Base-by-base conservation (phyloP, 176 grass and related monocot species). In the Rhipidocladum racemiflorum region DNA sequence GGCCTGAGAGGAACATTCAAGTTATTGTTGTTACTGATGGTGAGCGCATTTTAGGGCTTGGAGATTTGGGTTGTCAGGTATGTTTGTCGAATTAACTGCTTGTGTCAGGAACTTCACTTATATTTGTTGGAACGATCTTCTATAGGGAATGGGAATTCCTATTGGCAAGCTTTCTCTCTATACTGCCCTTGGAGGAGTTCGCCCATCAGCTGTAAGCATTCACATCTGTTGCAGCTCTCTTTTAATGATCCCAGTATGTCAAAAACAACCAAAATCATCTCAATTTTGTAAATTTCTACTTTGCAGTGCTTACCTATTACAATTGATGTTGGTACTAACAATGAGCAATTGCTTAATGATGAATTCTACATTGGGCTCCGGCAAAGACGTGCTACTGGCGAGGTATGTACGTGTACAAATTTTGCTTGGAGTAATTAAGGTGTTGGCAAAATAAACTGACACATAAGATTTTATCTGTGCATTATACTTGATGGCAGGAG, bases 101-200 rank as follows among this genome's bases (percentile, higher is more conserved):
- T 51, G 21, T 20, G 35, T 83, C 24, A 45, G 67, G 44, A 70
- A 49, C 34, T 42, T 74, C 68, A 34, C 68, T 81, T 75, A 84
- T 59, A 64, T 82, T 78, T 88, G 69, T 59, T 80, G 79, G 43
- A 77, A 86, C 84, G 38, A 46, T 84, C 77, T 85, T 87, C 60
- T 86, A 61, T 24, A 99, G 97, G 97, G 97, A 80, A 99, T 99
- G 97, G 97, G 97, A 85, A 99, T 99, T 88, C 97, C 97, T 88
- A 89, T 99, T 1, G 97, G 97, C 25, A 99, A 99, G 86, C 97
- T 99, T 90, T 84, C 97, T 87, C 87, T 99, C 17, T 99, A 99
- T 85, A 96, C 97, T 71, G 93, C 97, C 10, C 91, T 99, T 45
- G 97, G 97, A 88, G 97, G 97, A 70, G 85, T 99, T 80, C 91